Base-by-base conservation (phyloP, 768 basidiomycete genomes). In the Tremella yokohamensis region DNA sequence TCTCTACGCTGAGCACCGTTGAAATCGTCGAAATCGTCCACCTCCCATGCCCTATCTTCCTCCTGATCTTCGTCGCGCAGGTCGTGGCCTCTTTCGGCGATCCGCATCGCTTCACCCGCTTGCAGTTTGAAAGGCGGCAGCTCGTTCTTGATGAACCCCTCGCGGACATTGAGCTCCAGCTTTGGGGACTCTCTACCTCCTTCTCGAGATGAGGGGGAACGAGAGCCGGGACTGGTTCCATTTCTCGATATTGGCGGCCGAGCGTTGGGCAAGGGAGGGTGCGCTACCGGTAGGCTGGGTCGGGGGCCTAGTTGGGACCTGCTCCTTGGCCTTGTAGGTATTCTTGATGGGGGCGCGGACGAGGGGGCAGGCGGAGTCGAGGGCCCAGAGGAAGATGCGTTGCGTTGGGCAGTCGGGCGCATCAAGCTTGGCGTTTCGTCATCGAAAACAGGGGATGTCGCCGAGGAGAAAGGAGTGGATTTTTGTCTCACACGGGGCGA, bases 81-180 rank as follows among this genome's bases (percentile, higher is more conserved):
- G 15, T 64, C 60, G 40, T 69, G 58, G 8, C 70, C 70, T 18
- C 53, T 59, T 39, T 62, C 55, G 11, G 68, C 71, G 16, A 73
- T 73, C 18, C 58, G 45, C 57, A 70, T 44, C 11, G 66, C 66
- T 52, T 73, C 69, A 3, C 62, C 59, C n/a, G 64, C 57, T n/a
- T 48, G 22, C 48, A 72, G 47, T 29, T 56, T 47, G 58, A 72
- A 72, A 1, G 70, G 70, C 8, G 70, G 70, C 26, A 72, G 51
- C 45, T 72, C 70, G 54, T 72, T 68, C 57, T 64, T 67, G 59
- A 72, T 67, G 48, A 65, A 64, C 0, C 64, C 65, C 22, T 68
- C 67, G 8, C 52, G 47, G n/a, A 56, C 37, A 24, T 52, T 56
- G 40, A 56, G 40, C 45, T 52, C 56, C 53, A 49, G 15, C 48